These are phyloP conservation scores for Ilyonectria sp. DNA, from an alignment of 2,329 filamentous ascomycete genomes.

Conservation along the genomic window DNA sequence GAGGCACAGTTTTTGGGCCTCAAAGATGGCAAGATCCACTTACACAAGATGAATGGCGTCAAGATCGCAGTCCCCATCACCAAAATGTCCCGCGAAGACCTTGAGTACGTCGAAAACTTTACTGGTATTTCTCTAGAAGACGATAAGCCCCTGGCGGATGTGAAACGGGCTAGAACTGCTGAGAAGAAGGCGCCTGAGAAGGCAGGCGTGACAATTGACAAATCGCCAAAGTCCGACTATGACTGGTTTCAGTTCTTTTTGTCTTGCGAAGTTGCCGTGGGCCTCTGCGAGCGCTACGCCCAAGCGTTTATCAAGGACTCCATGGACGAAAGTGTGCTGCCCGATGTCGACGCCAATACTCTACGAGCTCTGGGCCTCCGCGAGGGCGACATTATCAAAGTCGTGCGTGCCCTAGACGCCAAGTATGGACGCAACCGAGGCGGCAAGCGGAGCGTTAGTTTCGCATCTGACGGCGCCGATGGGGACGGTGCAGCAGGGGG, in stretches of 20 bases:
- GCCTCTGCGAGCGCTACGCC: conserved; percentile 94
- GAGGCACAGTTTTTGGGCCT: conserved; percentile 96
- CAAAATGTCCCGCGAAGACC: conserved; percentile 96
- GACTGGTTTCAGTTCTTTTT: conserved; percentile 99
- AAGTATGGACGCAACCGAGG: conserved; percentile 77
- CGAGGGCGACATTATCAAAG: conserved; percentile 95
- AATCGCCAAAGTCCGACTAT: conserved; percentile 79
- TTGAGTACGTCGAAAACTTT: conserved; percentile 92
- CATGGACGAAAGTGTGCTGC: conserved; percentile 94
- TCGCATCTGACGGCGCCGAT: conserved; percentile 59
- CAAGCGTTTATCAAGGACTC: conserved; percentile 91
- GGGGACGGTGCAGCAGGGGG: conserved; percentile 75
- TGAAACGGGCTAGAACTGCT: conserved; percentile 70
- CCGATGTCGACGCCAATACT: conserved; percentile 87
- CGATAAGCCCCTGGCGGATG: conserved; percentile 91
- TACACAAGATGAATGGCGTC: conserved; percentile 98
- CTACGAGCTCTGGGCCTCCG: conserved; percentile 92
- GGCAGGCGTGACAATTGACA: conserved; percentile 75
- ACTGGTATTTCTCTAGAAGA: conserved; percentile 95
- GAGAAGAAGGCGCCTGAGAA: conserved; percentile 50
- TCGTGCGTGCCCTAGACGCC: conserved; percentile 89
- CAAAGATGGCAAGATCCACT: conserved; percentile 95
- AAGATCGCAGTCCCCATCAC: conserved; percentile 96
- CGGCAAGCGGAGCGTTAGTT: conserved; percentile 54
- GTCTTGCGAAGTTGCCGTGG: conserved; percentile 89